Percentiles rank a stretch among this genome's conserved stretches.
Evolutionary conservation across 1,139 yeast genomes (phyloP).

Genomic region (Yamadazyma atlantica): DNA sequence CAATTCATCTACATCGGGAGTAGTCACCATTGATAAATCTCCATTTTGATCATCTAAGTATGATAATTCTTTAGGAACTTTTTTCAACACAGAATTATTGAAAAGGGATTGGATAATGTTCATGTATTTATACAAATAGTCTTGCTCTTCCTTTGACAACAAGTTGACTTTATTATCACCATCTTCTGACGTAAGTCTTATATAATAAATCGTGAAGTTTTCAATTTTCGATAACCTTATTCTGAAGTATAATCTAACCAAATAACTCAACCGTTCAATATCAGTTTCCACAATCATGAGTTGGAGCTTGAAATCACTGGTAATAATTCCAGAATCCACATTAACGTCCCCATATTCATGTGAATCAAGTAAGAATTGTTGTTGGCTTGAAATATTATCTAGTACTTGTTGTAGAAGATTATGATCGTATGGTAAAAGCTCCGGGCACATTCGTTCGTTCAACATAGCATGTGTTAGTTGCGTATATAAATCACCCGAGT

Average conservation of each 20-base stretch:
- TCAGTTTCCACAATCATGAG: slow-evolving; percentile 88
- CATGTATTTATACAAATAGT: slow-evolving; percentile 64
- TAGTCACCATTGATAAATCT: slow-evolving; percentile 73
- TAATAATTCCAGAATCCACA: slow-evolving; percentile 37
- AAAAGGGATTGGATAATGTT: slow-evolving; percentile 64
- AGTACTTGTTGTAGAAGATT: slow-evolving; percentile 58
- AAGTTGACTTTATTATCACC: slow-evolving; percentile 25
- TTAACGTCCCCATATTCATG: slow-evolving; percentile 49
- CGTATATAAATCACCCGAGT: slow-evolving; percentile 11
- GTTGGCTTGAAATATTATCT: slow-evolving; percentile 61
- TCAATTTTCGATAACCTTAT: slow-evolving; percentile 76
- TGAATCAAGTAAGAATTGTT: slow-evolving; percentile 67
- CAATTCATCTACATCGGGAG: slow-evolving; percentile 72
- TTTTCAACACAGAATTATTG: slow-evolving; percentile 62
- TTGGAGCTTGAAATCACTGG: slow-evolving; percentile 72
- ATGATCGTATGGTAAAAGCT: slow-evolving; percentile 69
- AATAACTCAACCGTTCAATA: slow-evolving; percentile 78
- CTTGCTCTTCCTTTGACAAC: slow-evolving; percentile 60
- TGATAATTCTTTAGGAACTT: slow-evolving; percentile 67
- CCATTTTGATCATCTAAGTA: slow-evolving; percentile 77
- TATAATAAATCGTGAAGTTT: slow-evolving; percentile 58
- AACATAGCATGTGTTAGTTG: slow-evolving; percentile 57
- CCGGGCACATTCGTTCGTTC: slow-evolving; percentile 84
- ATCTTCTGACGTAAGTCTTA: slow-evolving; percentile 21
- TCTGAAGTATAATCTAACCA: slow-evolving; percentile 76